Percentiles rank a stretch among this genome's conserved stretches.
These are phyloP conservation scores for Claviceps humidiphila DNA, from an alignment of 2,329 filamentous ascomycete species.

Conservation along the genomic window DNA sequence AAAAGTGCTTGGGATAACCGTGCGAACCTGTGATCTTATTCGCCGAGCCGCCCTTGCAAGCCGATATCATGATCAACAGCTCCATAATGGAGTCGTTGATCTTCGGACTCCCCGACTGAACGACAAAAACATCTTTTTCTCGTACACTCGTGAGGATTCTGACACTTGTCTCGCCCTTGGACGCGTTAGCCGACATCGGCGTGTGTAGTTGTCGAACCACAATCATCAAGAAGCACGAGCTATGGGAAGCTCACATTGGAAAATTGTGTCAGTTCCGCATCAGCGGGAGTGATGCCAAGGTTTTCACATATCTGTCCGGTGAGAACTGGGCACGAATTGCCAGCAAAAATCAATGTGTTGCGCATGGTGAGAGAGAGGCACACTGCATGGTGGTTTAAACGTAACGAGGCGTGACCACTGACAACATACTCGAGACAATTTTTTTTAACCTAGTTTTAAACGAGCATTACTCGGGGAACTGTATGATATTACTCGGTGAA, in stretches of 20 bases:
- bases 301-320: constrained; percentile 55
- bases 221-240: constrained; percentile 5
- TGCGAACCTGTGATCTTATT: constrained; percentile 85
- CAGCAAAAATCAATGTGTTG: constrained; percentile 55
- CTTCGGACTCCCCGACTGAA: constrained; percentile 88
- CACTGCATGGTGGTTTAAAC: constrained; percentile 9
- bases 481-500: too few relatives aligned
- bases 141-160: constrained; percentile 65
- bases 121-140: constrained; percentile 97
- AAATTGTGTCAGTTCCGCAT: constrained; percentile 55
- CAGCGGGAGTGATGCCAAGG: constrained; percentile 50
- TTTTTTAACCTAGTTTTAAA: not conserved
- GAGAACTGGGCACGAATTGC: constrained; percentile 52
- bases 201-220: not conserved
- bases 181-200: constrained; percentile 10
- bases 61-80: constrained; percentile 96
- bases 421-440: not conserved
- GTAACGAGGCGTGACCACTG: constrained; percentile 8
- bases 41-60: constrained; percentile 93
- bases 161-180: constrained; percentile 55
- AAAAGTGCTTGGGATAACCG: not conserved
- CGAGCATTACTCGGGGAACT: not conserved
- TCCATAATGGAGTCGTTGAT: constrained; percentile 99
- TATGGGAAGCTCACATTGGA: constrained; percentile 45
- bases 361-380: constrained; percentile 32